Conservation (phyloP, 2,329 filamentous ascomycete genomes). For the Pyrenochaeta sp. region DNA sequence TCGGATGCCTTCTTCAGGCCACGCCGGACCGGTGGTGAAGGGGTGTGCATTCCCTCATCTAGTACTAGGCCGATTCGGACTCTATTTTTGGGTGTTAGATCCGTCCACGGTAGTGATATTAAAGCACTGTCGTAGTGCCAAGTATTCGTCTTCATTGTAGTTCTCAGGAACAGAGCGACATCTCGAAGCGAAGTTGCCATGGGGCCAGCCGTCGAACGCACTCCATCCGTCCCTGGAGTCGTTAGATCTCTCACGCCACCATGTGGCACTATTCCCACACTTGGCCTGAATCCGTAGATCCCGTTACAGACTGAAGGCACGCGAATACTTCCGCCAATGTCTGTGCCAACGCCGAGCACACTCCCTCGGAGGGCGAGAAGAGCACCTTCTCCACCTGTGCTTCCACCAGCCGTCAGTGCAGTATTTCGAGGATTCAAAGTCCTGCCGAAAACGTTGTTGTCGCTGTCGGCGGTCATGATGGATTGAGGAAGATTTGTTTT, state of each 20-base stretch:
- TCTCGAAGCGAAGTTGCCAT: slow-evolving; percentile 52
- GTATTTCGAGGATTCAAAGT: slow-evolving; percentile 68
- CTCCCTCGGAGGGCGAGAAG: slow-evolving; percentile 66
- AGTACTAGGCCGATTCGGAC: slow-evolving; percentile 13
- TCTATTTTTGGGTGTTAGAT: not conserved
- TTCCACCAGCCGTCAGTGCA: slow-evolving; percentile 67
- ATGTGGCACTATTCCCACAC: slow-evolving; percentile 59
- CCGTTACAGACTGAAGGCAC: slow-evolving; percentile 63
- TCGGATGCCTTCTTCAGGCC: slow-evolving; percentile 12
- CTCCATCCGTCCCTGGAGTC: slow-evolving; percentile 26
- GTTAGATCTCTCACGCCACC: slow-evolving; percentile 24
- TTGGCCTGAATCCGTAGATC: slow-evolving; percentile 60
- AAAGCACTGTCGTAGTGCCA: slow-evolving; percentile 41
- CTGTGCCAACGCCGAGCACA: slow-evolving; percentile 67
- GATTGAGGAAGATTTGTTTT: slow-evolving; percentile 74
- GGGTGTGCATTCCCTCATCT: slow-evolving; percentile 14
- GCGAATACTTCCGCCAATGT: slow-evolving; percentile 61
- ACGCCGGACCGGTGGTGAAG: slow-evolving; percentile 16
- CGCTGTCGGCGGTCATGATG: slow-evolving; percentile 66
- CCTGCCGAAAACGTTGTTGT: slow-evolving; percentile 70
- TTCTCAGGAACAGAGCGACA: slow-evolving; percentile 50
- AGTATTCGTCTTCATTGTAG: slow-evolving; percentile 48
- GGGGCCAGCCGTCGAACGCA: slow-evolving; percentile 48
- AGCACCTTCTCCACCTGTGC: slow-evolving; percentile 70
- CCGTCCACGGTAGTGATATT: slow-evolving; percentile 14